Base-by-base conservation (phyloP, 2,329 filamentous ascomycete species). In the Chalaropsis thielavioides region DNA sequence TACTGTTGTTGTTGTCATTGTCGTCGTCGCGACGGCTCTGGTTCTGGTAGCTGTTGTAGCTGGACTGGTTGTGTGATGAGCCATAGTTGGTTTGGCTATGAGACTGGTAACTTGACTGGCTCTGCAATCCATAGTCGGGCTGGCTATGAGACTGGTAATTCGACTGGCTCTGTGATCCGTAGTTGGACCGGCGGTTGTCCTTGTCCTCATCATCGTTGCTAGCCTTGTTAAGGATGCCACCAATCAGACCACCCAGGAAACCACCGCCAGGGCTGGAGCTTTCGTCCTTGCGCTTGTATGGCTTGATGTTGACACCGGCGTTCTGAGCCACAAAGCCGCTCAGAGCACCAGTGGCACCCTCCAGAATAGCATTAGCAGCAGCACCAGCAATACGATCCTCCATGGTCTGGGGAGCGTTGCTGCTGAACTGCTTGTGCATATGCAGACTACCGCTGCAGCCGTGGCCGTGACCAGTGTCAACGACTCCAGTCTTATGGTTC, bases 401-500 rank as follows among this genome's bases (percentile, higher is more conserved):
- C 49, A 80, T 70, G 38, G 77, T 80, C 66, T 80, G 77, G 2
- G 74, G 75, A 13, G 75, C 75, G 40, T 76, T 74, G 59, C 62
- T 62, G 24, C 69, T 70, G 67, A 81, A 83, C 69, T 82, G 81
- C 75, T 88, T 91, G 68, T 85, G 84, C 82, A 95, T 88, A 68
- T 85, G 82, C 11, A 96, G 79, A 74, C 91, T 91, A 67, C 89
- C 85, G 67, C 77, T 79, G 72, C 90, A 95, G 62, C 90, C 90
- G 72, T 96, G 90, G 13, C 89, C 89, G 72, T 92, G 90, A 5
- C 92, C 92, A 63, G 83, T 86, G 74, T 96, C 91, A 17, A 90
- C 76, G 11, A 92, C 87, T 35, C 89, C 90, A 70, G 90, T 85
- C 74, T 90, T 92, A 76, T 96, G 92, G 75, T 96, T 96, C 67